phyloP scores from a whole-genome alignment of 2,329 filamentous ascomycete species.

The Pseudogymnoascus sp. region DNA sequence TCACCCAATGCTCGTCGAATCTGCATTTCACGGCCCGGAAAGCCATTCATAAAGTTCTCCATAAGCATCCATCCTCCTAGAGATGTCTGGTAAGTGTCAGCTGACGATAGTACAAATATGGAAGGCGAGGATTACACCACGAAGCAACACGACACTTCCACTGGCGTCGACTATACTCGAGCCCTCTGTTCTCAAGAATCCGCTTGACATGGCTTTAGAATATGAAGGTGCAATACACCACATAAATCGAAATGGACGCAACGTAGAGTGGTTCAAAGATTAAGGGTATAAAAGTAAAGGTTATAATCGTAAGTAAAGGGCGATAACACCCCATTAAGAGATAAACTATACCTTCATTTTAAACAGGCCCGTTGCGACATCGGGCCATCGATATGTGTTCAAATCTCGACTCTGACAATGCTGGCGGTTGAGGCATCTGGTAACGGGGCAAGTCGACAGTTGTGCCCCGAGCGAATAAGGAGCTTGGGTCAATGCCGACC shows the following conservation, averaged over 20 bases:
- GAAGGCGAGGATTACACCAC: constrained; percentile 23
- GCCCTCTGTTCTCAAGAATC: constrained; percentile 32
- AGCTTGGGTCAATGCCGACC: not conserved
- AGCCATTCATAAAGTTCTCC: constrained; percentile 59
- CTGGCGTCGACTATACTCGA: constrained; percentile 32
- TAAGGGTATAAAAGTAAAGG: not conserved
- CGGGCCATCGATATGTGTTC: not conserved
- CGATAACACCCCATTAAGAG: not conserved
- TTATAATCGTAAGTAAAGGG: not conserved
- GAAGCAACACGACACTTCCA: constrained; percentile 29
- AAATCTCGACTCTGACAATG: not conserved
- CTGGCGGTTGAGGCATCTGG: not conserved
- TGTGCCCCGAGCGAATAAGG: not conserved
- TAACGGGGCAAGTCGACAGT: not conserved
- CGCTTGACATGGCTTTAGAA: not conserved
- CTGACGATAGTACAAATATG: not conserved
- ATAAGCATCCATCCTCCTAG: constrained; percentile 31
- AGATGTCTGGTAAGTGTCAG: constrained; percentile 30
- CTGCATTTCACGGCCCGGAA: constrained; percentile 47
- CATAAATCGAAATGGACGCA: not conserved
- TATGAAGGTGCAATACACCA: not conserved
- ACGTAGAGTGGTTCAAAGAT: not conserved
- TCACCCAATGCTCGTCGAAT: constrained; percentile 44
- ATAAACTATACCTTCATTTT: not conserved
- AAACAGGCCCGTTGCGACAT: not conserved